These are phyloP conservation scores for Aspergillus bertholletiae DNA, from an alignment of 495 filamentous ascomycete genomes.

Conservation along the genomic window DNA sequence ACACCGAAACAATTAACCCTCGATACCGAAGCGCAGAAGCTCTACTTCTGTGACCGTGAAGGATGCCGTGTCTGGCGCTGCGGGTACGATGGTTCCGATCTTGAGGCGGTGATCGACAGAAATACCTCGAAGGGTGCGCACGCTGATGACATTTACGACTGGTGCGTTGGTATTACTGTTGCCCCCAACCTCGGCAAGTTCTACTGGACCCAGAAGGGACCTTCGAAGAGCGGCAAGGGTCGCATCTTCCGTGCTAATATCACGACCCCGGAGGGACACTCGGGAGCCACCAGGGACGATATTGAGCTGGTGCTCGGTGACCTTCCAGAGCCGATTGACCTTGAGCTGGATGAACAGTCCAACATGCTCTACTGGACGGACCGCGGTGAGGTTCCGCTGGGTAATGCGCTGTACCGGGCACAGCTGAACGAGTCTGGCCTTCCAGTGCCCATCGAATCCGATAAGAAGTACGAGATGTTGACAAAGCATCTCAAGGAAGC, in stretches of 20 bases:
- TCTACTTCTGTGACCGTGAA: constrained; percentile 55
- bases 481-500: constrained; percentile 42
- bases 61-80: constrained; percentile 44
- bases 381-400: constrained; percentile 45
- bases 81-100: constrained; percentile 40
- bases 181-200: constrained; percentile 33
- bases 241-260: constrained; percentile 47
- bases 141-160: constrained; percentile 20
- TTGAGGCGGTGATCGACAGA: constrained; percentile 36
- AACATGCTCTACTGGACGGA: constrained; percentile 51
- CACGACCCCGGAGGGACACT: constrained; percentile 19
- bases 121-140: constrained; percentile 12
- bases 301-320: constrained; percentile 33
- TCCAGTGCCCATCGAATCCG: not conserved
- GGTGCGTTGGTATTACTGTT: constrained; percentile 32
- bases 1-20: constrained; percentile 52
- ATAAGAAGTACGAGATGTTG: constrained; percentile 23
- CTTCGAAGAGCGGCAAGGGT: constrained; percentile 43
- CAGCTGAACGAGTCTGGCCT: constrained; percentile 18
- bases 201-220: constrained; percentile 57
- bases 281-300: constrained; percentile 23
- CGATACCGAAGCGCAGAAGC: constrained; percentile 21
- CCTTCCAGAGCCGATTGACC: constrained; percentile 51
- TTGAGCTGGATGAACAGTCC: constrained; percentile 40
- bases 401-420: constrained; percentile 42